Evolutionary conservation across 805 yeast species (phyloP), one percentile per base, ranked within the genome.

Genomic region (Isabelozyma gotoi): DNA sequence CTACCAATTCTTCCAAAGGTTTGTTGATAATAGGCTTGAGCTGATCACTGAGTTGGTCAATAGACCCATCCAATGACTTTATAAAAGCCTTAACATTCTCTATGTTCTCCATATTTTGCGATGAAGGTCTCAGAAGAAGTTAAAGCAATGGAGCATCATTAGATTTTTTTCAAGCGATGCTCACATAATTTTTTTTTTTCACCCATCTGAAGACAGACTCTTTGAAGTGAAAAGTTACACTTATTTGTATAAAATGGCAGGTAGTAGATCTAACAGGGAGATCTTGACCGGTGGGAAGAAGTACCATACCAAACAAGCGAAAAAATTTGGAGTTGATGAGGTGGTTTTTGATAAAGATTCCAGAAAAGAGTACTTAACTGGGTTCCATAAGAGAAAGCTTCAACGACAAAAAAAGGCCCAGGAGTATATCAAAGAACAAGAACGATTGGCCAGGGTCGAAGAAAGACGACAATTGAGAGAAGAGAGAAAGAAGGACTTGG

Each of bases 351-450:
- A 94, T 64, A 80, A 81, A 49, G 86, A 77, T 15, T 77, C 85
- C n/a, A 71, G 97, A 60, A 67, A 74, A 62, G 96, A 92, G 47
- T 92, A 82, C 62, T 69, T 92, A 52, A 92, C 97, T 2, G 99
- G 99, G 33, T 92, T 92, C 64, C 98, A 94, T 65, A 92, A 92
- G 68, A 79, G 99, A 58, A 92, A 92, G 62, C 62, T 92, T 14
- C 87, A 87, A 57, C 78, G 98, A 62, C 86, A 87, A 67, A 91
- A 89, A 68, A 82, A 84, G 50, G 98, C 97, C 0, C 82, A 80
- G 52, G 88, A 79, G 46, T 82, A 74, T 55, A 79, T 78, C 40
- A 82, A 84, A 53, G 96, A 91, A 59, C 87, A 84, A 59, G 94
- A 85, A 4, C 75, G 91, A 44, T 68, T 80, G 50, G 82, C 81